Base-by-base conservation (phyloP, 1,284 basidiomycete genomes). In the Cryptococcus sp. region DNA sequence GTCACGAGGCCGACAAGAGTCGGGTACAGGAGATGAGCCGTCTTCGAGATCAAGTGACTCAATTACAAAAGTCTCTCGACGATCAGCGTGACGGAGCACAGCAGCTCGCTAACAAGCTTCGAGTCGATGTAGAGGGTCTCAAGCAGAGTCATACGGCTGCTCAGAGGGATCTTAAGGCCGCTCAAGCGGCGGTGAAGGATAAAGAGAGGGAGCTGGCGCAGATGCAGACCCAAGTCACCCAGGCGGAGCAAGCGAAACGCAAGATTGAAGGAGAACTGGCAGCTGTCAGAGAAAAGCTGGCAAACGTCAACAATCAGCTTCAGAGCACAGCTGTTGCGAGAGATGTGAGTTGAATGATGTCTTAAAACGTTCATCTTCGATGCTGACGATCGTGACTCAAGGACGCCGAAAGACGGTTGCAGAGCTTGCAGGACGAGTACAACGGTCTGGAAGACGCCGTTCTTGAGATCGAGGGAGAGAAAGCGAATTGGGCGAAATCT, bases 401-500 rank as follows among this genome's bases (percentile, higher is more conserved):
- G 87, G 81, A 78, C 39, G 80, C 92, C 47, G 91, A 95, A 65
- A 86, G 87, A 52, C 88, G 92, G 70, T 79, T 96, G 23, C 76
- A 83, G 0, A 49, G 56, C 19, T 80, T 84, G 16, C 85, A 89
- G 6, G 87, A 89, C 67, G 81, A 84, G 38, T 88, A 88, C 62
- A 86, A 89, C 57, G 87, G 89, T 59, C 88, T 93, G 55, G 93
- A 97, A 75, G 93, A 97, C 68, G 85, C 88, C 0, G 84, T 91
- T 5, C 82, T 95, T 5, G 86, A 89, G 63, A 83, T 91, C 47
- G 89, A 95, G 75, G 83, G 90, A 39, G 91, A 93, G 61, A 86
- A 90, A 70, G 85, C 85, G 6, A 82, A 86, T 11, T 86, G 88
- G 63, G 84, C 86, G 55, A 85, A 87, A 7, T 89, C 92, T 65